A percentile compares a stretch with the other conserved stretches of the same genome.
phyloP scores from a whole-genome alignment of 148 eudicot genomes.

The Vaccinium vitisidaea region DNA sequence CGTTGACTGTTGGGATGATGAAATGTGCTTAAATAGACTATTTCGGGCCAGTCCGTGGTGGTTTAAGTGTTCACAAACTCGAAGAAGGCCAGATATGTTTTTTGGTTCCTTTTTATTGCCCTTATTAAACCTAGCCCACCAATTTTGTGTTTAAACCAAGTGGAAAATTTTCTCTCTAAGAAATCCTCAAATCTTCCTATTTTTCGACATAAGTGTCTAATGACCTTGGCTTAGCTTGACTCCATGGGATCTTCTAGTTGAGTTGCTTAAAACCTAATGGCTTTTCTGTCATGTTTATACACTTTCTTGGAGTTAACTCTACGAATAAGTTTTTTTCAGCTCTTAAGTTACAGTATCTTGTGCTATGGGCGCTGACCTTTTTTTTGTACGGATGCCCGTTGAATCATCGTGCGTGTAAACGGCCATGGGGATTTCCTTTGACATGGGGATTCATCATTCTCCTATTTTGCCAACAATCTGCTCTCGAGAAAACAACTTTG shows the following conservation, averaged over 20 bases:
- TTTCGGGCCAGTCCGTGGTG: too few relatives aligned
- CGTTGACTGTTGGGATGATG: too few relatives aligned
- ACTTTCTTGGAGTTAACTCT: background rate
- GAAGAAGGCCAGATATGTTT: too few relatives aligned
- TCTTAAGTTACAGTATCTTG: too few relatives aligned
- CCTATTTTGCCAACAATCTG: background rate
- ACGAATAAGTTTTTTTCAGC: background rate
- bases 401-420: background rate
- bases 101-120: too few relatives aligned
- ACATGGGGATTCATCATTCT: background rate
- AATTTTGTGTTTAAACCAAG: too few relatives aligned
- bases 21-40: too few relatives aligned
- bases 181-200: background rate
- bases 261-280: background rate
- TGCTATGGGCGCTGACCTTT: too few relatives aligned
- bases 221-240: background rate
- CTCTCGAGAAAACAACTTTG: background rate
- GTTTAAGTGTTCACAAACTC: too few relatives aligned
- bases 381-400: too few relatives aligned
- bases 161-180: too few relatives aligned
- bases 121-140: too few relatives aligned
- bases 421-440: background rate
- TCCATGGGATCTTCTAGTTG: slow-evolving; percentile 4
- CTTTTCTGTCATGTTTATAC: background rate
- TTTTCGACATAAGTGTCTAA: background rate